Evolutionary conservation across 345 rosid genomes (phyloP).

Genomic region (Populus alba): DNA sequence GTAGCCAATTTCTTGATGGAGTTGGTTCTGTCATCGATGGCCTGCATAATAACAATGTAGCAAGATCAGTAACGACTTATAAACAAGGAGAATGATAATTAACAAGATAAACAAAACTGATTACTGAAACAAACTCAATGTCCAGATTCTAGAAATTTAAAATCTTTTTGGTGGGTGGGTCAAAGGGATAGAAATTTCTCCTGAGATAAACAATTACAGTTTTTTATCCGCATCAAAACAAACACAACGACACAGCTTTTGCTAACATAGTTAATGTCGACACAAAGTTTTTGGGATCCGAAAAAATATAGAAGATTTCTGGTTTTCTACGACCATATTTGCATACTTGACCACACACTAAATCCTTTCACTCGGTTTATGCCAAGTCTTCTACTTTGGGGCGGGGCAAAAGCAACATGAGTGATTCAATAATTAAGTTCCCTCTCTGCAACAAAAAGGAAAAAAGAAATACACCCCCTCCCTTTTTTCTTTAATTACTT

Average conservation of each 20-base stretch:
- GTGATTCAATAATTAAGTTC: not conserved
- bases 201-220: not conserved
- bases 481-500: not conserved
- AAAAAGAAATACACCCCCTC: not conserved
- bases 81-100: not conserved
- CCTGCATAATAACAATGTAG: conserved; percentile 33
- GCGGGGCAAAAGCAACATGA: not conserved
- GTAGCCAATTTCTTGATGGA: conserved; percentile 46
- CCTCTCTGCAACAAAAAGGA: not conserved
- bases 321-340: not conserved
- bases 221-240: not conserved
- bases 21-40: conserved; percentile 46
- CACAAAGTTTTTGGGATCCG: not conserved
- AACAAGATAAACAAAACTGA: not conserved
- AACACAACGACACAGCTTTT: not conserved
- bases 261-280: not conserved
- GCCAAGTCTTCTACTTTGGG: not conserved
- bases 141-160: not conserved
- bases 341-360: not conserved
- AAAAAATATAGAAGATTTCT: not conserved
- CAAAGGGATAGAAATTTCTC: not conserved
- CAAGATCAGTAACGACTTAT: not conserved
- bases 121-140: not conserved
- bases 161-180: not conserved
- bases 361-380: not conserved